Conservation (phyloP, 2,329 filamentous ascomycete genomes). For the Xylaria sp. region DNA sequence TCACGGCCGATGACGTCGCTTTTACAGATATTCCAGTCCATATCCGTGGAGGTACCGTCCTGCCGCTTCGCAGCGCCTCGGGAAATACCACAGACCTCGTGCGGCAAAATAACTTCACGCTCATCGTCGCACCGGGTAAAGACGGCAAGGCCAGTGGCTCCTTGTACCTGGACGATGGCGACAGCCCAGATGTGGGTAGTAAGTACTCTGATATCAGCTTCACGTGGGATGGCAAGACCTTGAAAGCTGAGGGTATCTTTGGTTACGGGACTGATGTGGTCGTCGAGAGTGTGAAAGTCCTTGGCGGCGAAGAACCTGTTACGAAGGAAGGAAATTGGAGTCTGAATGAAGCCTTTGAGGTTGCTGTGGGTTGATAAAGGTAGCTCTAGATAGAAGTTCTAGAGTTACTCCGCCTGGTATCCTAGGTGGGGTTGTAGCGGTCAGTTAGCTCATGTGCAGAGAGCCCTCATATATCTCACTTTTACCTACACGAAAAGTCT, state of each 20-base stretch:
- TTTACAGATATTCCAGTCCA: constrained; percentile 66
- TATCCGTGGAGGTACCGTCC: constrained; percentile 68
- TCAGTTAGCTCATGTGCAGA: no score
- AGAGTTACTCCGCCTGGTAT: no score
- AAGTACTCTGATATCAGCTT: constrained; percentile 39
- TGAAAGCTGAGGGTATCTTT: constrained; percentile 38
- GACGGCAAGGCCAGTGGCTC: constrained; percentile 60
- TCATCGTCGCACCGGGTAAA: constrained; percentile 59
- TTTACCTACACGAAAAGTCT: no score
- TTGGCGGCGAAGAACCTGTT: constrained; percentile 34
- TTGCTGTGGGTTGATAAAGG: constrained; percentile 22
- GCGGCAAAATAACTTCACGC: constrained; percentile 58
- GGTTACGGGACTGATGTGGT: constrained; percentile 38
- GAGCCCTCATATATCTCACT: no score
- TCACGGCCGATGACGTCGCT: constrained; percentile 42
- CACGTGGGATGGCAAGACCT: constrained; percentile 38
- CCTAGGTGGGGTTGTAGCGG: no score
- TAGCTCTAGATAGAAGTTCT: no score
- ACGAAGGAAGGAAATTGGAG: constrained; percentile 35
- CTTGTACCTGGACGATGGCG: constrained; percentile 63
- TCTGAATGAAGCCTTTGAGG: constrained; percentile 37
- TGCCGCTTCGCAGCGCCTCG: constrained; percentile 64
- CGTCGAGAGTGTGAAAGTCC: constrained; percentile 37
- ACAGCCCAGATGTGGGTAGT: constrained; percentile 41
- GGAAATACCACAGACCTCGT: constrained; percentile 63